Percentiles rank a stretch among this genome's conserved stretches.
Evolutionary conservation across 176 grass and related monocot species (phyloP).

Genomic region (Dactylis glomerata): DNA sequence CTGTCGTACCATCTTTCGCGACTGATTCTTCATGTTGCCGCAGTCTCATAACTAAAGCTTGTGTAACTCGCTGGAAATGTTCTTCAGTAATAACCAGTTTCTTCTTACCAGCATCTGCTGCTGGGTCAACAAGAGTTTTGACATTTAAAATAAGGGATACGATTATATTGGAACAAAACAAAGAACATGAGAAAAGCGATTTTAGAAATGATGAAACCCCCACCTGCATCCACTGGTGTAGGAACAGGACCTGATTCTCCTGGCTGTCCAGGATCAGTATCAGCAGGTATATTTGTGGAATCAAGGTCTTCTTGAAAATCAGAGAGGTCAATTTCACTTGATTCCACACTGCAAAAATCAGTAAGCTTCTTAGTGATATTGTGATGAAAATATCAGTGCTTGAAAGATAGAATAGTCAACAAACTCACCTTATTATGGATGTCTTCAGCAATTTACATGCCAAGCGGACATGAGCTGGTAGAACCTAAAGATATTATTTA

Average conservation of each 20-base stretch:
- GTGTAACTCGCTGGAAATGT: conserved; percentile 90
- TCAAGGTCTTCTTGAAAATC: conserved; percentile 85
- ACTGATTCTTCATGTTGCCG: conserved; percentile 81
- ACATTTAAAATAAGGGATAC: conserved; percentile 28
- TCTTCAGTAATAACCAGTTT: conserved; percentile 97
- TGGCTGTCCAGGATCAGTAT: conserved; percentile 37
- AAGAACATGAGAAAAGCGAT: not conserved
- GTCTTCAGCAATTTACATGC: conserved; percentile 95
- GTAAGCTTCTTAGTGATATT: conserved; percentile 13
- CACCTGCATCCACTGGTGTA: conserved; percentile 53
- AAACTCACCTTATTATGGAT: conserved; percentile 82
- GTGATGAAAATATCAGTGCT: conserved; percentile 6
- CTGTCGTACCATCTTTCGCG: conserved; percentile 60
- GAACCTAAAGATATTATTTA: conserved; percentile 47
- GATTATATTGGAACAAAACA: conserved; percentile 4
- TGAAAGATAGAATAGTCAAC: not conserved
- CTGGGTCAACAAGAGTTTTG: conserved; percentile 47
- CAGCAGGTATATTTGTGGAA: conserved; percentile 20
- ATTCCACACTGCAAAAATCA: conserved; percentile 76
- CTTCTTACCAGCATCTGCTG: conserved; percentile 55
- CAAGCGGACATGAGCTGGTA: conserved; percentile 88
- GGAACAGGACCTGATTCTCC: conserved; percentile 30
- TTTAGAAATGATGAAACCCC: not conserved
- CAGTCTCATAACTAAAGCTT: conserved; percentile 82
- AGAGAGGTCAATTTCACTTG: conserved; percentile 97